Conservation (phyloP, 768 basidiomycete species). For the Harrya chromipes region DNA sequence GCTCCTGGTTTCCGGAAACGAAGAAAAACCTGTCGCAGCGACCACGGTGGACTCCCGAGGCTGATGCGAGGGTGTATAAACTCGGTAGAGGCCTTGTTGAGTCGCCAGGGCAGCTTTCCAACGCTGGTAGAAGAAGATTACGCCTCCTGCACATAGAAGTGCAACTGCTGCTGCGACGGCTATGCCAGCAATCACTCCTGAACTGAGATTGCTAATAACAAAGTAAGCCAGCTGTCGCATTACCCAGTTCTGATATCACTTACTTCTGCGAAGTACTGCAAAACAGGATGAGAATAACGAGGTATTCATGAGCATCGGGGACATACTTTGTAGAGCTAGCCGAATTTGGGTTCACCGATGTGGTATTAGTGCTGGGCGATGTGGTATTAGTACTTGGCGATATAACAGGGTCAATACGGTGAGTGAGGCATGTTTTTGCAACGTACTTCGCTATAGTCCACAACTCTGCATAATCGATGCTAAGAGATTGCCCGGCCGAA, state of each 20-base stretch:
- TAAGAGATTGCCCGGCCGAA: constrained; percentile 16
- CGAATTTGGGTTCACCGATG: not conserved
- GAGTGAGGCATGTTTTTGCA: not conserved
- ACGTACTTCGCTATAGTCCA: constrained; percentile 19
- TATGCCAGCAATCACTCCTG: constrained; percentile 26
- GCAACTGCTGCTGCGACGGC: constrained; percentile 13
- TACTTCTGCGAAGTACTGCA: constrained; percentile 11
- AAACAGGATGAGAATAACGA: not conserved
- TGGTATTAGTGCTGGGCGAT: not conserved
- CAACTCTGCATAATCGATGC: constrained; percentile 35
- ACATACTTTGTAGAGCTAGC: constrained; percentile 1
- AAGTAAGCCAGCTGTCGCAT: not conserved
- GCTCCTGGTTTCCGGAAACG: constrained; percentile 20
- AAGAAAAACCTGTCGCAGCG: constrained; percentile 15
- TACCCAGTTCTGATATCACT: not conserved
- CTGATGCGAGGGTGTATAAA: not conserved
- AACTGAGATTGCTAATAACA: constrained; percentile 13
- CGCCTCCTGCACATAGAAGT: constrained; percentile 11
- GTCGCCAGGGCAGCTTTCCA: constrained; percentile 14
- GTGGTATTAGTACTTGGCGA: no score
- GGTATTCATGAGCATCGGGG: not conserved
- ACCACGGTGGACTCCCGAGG: constrained; percentile 5
- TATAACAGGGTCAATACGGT: not conserved
- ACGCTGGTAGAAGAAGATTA: constrained; percentile 20
- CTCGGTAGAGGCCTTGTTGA: not conserved